Base-by-base conservation (phyloP, 139 green algal genomes). In the Yamagishiella unicocca region DNA sequence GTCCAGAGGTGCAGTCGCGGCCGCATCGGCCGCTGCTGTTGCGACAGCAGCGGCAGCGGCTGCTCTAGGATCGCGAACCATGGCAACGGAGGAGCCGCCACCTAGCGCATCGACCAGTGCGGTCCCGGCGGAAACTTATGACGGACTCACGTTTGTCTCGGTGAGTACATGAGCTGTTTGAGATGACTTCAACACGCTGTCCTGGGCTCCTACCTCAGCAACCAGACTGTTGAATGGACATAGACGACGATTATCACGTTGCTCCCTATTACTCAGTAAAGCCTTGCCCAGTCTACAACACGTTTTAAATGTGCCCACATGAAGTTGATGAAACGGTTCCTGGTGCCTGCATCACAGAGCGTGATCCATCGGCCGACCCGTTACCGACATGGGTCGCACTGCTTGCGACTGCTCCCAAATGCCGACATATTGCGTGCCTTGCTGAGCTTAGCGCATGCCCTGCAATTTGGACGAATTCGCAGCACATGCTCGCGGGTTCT, bases 401-500 rank as follows among this genome's bases (percentile, higher is more conserved):
- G 50, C 50, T 58, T 12, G 50, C n/a, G n/a, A n/a, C n/a, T n/a
- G n/a, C n/a, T n/a, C n/a, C n/a, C n/a, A n/a, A n/a, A n/a, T n/a
- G n/a, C n/a, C n/a, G n/a, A n/a, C n/a, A n/a, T n/a, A n/a, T n/a
- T n/a, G n/a, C n/a, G n/a, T n/a, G n/a, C n/a, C n/a, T n/a, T n/a
- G n/a, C n/a, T n/a, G n/a, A n/a, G n/a, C n/a, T n/a, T n/a, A n/a
- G n/a, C n/a, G n/a, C n/a, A n/a, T n/a, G n/a, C n/a, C n/a, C n/a
- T n/a, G n/a, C n/a, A n/a, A n/a, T n/a, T n/a, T n/a, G 14, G 14
- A 58, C 17, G 14, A 25, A 12, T 58, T 58, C 58, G 91, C 91
- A 98, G 96, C 95, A 98, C 90, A 98, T 98, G 96, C 33, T 97
- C 6, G 94, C 96, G 2, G 97, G 97, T 19, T 95, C 95, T 2